phyloP scores from a whole-genome alignment of 106 monocot species.

The Dioscorea dumetorum region DNA sequence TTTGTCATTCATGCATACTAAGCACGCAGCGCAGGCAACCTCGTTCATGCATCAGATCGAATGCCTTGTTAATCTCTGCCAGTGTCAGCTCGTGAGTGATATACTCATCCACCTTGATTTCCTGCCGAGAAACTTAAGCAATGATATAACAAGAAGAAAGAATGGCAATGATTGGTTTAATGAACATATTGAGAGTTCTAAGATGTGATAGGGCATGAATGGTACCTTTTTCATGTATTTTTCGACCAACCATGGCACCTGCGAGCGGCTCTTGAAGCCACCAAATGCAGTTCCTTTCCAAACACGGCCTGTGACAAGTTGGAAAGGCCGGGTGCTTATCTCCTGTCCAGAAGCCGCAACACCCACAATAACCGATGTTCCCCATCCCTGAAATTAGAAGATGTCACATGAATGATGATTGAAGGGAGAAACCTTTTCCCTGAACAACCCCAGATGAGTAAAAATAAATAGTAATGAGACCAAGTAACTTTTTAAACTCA shows the following conservation, averaged over 20 bases:
- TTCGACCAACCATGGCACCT: slow-evolving; percentile 94
- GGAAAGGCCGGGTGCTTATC: slow-evolving; percentile 91
- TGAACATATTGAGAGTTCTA: neutral
- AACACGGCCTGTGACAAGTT: slow-evolving; percentile 98
- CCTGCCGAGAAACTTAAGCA: slow-evolving; percentile 19
- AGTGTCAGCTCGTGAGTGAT: slow-evolving; percentile 73
- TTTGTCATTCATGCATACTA: slow-evolving; percentile 17
- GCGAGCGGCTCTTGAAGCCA: slow-evolving; percentile 98
- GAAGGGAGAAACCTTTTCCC: too few species aligned
- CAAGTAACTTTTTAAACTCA: too few species aligned
- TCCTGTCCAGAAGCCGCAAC: slow-evolving; percentile 97
- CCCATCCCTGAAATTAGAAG: slow-evolving; percentile 67
- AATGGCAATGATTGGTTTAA: too few species aligned
- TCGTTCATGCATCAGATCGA: slow-evolving; percentile 80
- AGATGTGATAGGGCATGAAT: neutral
- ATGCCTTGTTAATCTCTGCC: slow-evolving; percentile 78
- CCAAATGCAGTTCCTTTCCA: slow-evolving; percentile 99
- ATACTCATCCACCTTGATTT: slow-evolving; percentile 94
- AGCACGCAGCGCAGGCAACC: slow-evolving; percentile 89
- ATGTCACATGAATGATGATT: too few species aligned
- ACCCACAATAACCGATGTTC: slow-evolving; percentile 96
- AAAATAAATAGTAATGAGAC: too few species aligned
- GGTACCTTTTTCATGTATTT: slow-evolving; percentile 95
- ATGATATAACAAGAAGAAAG: neutral
- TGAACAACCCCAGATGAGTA: too few species aligned